A percentile compares a stretch with the other conserved stretches of the same genome.
Conservation (phyloP, 2,329 filamentous ascomycete genomes). For the Didymella keratinophila region DNA sequence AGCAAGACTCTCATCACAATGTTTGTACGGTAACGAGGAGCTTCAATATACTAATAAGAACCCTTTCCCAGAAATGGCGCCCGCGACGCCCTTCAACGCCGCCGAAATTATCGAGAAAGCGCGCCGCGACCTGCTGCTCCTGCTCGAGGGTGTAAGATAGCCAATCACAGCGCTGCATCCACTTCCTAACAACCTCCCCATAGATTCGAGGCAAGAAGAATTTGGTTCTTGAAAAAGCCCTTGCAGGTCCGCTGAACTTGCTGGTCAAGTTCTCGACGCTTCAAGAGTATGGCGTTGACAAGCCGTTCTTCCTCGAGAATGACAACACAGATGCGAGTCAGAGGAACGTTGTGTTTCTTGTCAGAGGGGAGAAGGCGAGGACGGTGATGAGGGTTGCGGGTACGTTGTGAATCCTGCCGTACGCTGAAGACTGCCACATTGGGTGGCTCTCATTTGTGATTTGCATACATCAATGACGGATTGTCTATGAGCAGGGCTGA, state of each 20-base stretch:
- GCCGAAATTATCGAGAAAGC: constrained; percentile 81
- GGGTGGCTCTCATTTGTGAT: background rate
- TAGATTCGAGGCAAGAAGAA: constrained; percentile 99
- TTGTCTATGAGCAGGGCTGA: background rate
- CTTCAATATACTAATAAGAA: background rate
- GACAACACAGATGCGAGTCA: constrained; percentile 93
- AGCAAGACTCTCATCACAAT: constrained; percentile 7
- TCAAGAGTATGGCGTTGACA: constrained; percentile 97
- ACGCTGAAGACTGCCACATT: background rate
- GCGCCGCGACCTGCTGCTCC: constrained; percentile 85
- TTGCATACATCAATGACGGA: background rate
- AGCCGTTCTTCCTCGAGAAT: constrained; percentile 96
- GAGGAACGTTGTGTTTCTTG: constrained; percentile 93
- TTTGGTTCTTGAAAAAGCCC: constrained; percentile 86
- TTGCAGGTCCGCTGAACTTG: constrained; percentile 87
- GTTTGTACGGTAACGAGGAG: background rate
- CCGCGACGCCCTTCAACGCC: constrained; percentile 73
- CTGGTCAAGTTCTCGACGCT: constrained; percentile 95
- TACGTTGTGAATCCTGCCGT: constrained; percentile 54
- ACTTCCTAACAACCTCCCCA: constrained; percentile 41
- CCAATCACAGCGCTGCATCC: constrained; percentile 35
- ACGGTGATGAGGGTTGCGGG: constrained; percentile 88
- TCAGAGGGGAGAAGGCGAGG: constrained; percentile 85
- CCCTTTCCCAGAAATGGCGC: constrained; percentile 63
- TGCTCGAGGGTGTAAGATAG: constrained; percentile 91